Percentiles rank a stretch among this genome's conserved stretches.
phyloP scores from a whole-genome alignment of 805 yeast species.

The Candida michaelii region DNA sequence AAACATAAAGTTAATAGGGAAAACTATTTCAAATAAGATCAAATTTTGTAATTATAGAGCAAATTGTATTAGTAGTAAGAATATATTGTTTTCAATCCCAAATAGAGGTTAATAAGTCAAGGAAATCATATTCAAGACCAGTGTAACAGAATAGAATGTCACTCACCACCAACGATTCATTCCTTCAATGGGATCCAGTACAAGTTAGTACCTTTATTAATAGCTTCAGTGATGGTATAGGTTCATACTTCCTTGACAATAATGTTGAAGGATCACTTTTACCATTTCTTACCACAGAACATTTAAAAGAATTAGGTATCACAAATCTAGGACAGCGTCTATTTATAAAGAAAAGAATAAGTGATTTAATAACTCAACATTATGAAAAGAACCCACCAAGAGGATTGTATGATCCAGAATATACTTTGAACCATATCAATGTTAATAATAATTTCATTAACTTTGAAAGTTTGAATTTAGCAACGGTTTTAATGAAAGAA shows the following conservation, averaged over 20 bases:
- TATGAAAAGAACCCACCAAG: conserved; percentile 26
- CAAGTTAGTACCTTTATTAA: conserved; percentile 40
- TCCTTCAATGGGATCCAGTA: conserved; percentile 46
- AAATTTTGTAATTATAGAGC: too few relatives aligned
- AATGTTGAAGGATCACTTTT: conserved; percentile 73
- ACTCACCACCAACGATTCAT: conserved; percentile 27
- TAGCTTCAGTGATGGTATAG: conserved; percentile 21
- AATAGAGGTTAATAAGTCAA: too few relatives aligned
- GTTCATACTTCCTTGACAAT: conserved; percentile 46
- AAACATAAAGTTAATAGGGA: too few relatives aligned
- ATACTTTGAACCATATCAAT: conserved; percentile 29
- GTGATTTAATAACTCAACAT: conserved; percentile 47
- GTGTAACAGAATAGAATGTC: conserved; percentile 2
- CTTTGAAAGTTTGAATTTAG: conserved; percentile 37
- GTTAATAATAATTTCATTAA: conserved; percentile 36
- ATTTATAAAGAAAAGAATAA: conserved; percentile 56
- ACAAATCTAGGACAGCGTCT: conserved; percentile 54
- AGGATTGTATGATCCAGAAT: conserved; percentile 27
- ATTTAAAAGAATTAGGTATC: conserved; percentile 73
- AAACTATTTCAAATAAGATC: too few relatives aligned
- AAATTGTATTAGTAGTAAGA: too few relatives aligned
- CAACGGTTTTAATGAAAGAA: conserved; percentile 35
- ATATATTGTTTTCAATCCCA: too few relatives aligned
- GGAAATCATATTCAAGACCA: too few relatives aligned
- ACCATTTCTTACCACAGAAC: conserved; percentile 65